phyloP scores from a whole-genome alignment of 306 rosid genomes.

The Luffa aegyptiaca region DNA sequence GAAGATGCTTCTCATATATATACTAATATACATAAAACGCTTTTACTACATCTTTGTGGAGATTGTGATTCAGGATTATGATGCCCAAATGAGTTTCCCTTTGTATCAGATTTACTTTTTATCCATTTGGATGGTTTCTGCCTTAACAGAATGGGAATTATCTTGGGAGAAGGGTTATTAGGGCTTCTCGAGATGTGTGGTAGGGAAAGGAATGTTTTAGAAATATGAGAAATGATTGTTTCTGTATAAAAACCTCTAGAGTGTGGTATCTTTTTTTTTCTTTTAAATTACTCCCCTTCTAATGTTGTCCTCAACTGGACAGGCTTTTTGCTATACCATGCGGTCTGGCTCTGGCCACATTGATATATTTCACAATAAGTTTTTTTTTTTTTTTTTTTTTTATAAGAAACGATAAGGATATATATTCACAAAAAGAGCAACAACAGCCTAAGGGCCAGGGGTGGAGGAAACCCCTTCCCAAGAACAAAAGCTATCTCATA shows the following conservation, averaged over 20 bases:
- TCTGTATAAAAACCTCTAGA: neutral
- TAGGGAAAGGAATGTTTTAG: neutral
- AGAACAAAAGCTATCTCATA: no score
- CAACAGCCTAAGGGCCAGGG: no score
- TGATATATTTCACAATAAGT: neutral
- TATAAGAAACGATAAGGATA: no score
- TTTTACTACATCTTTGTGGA: neutral
- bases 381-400: no score
- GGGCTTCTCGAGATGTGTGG: neutral
- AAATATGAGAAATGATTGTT: neutral
- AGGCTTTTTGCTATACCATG: neutral
- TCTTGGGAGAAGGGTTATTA: neutral
- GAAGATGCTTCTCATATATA: neutral
- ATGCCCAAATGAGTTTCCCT: neutral
- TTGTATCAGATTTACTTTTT: neutral
- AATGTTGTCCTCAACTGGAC: neutral
- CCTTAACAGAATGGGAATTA: neutral
- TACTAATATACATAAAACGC: neutral
- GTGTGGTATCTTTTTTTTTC: neutral
- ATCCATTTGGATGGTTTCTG: neutral
- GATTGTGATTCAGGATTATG: neutral
- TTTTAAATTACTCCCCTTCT: neutral
- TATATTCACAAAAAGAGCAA: no score
- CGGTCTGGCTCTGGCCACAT: neutral
- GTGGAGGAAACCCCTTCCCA: no score